phyloP scores from a whole-genome alignment of 1,139 yeast species.

The Eremothecium gossypii region DNA sequence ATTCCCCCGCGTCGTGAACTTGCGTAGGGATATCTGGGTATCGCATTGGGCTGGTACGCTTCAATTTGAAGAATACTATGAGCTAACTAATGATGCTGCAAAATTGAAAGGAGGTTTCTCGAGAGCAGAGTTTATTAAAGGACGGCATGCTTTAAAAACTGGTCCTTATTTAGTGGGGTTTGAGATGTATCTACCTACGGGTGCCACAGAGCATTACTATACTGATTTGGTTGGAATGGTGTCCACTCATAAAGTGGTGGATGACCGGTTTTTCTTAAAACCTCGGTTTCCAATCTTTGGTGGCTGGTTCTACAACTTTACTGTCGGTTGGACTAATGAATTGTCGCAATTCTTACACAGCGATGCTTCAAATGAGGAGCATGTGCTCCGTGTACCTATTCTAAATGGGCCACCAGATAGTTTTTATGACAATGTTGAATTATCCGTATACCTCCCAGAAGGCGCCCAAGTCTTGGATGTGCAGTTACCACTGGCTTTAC shows the following conservation, averaged over 20 bases:
- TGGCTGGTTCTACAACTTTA: slow-evolving; percentile 92
- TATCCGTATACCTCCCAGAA: slow-evolving; percentile 77
- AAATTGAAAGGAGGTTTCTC: slow-evolving; percentile 59
- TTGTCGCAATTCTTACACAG: slow-evolving; percentile 45
- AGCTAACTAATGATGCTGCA: slow-evolving; percentile 70
- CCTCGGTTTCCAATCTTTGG: slow-evolving; percentile 95
- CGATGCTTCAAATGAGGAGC: slow-evolving; percentile 39
- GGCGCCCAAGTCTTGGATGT: slow-evolving; percentile 61
- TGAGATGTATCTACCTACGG: slow-evolving; percentile 43
- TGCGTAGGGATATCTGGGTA: slow-evolving; percentile 76
- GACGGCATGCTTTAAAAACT: slow-evolving; percentile 7
- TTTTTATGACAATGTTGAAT: slow-evolving; percentile 52
- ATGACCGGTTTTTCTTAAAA: slow-evolving; percentile 47
- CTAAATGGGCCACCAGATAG: slow-evolving; percentile 64
- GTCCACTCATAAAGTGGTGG: slow-evolving; percentile 57
- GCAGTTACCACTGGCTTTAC: slow-evolving; percentile 46
- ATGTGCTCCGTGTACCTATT: slow-evolving; percentile 59
- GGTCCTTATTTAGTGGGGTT: slow-evolving; percentile 32
- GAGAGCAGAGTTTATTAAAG: slow-evolving; percentile 60
- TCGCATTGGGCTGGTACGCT: slow-evolving; percentile 61
- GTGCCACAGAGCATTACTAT: slow-evolving; percentile 56
- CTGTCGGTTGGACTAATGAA: slow-evolving; percentile 79
- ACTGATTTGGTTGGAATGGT: slow-evolving; percentile 92
- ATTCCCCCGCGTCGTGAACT: slow-evolving; percentile 46
- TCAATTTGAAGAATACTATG: slow-evolving; percentile 76